Percentiles rank a stretch among this genome's conserved stretches.
Conservation (phyloP, 352 stramenopile species). For the Globisporangium rhizosaccharum region DNA sequence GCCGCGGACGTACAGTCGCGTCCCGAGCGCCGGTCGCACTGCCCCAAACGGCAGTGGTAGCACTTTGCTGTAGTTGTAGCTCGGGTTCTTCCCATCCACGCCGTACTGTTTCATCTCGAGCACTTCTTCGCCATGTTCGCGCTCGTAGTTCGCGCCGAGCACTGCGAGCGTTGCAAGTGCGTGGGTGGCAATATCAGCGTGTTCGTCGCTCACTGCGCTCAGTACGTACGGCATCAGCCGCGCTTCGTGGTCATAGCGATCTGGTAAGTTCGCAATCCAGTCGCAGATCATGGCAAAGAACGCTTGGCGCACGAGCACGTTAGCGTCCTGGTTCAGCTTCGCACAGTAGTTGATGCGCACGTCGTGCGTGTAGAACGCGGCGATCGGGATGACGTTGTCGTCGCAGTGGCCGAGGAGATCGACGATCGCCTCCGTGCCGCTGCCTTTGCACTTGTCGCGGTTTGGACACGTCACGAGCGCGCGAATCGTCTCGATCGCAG, state of each 20-base stretch:
- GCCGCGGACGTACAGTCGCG: constrained; percentile 87
- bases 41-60: constrained; percentile 80
- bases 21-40: constrained; percentile 81
- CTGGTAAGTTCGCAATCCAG: constrained; percentile 89
- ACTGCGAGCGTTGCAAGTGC: constrained; percentile 74
- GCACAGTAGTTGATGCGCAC: constrained; percentile 93
- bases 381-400: constrained; percentile 93
- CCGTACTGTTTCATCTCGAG: constrained; percentile 94
- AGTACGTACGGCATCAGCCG: constrained; percentile 94
- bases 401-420: constrained; percentile 93
- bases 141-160: constrained; percentile 53
- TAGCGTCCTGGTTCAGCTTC: constrained; percentile 86
- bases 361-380: constrained; percentile 90
- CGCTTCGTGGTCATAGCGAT: constrained; percentile 93
- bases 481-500: constrained; percentile 77
- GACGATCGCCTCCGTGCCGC: constrained; percentile 91
- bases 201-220: constrained; percentile 79
- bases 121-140: constrained; percentile 76
- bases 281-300: constrained; percentile 87
- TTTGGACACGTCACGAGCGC: constrained; percentile 83
- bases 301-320: constrained; percentile 63
- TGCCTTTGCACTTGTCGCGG: constrained; percentile 89
- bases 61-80: constrained; percentile 77
- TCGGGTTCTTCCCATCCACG: constrained; percentile 85
- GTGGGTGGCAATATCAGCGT: constrained; percentile 28